Evolutionary conservation across 2,329 filamentous ascomycete genomes (phyloP).

Genomic region (Colletotrichum tabaci): DNA sequence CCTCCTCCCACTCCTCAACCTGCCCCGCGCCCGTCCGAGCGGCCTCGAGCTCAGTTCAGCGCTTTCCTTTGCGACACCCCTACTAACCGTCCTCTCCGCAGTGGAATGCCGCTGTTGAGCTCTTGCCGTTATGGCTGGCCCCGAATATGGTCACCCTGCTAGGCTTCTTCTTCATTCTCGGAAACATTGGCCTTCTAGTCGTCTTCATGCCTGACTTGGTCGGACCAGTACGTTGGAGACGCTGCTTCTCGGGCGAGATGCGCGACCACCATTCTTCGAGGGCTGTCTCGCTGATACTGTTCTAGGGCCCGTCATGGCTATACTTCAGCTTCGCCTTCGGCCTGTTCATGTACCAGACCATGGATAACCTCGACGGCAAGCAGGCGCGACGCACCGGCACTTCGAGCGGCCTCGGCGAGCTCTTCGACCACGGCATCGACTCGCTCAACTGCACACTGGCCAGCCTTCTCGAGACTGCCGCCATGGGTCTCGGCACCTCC

Average conservation of each 20-base stretch:
- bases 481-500: conserved; percentile 90
- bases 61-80: conserved; percentile 34
- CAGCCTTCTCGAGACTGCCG: conserved; percentile 90
- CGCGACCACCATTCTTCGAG: conserved; percentile 36
- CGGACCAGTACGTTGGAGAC: conserved; percentile 78
- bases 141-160: conserved; percentile 98
- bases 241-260: background rate
- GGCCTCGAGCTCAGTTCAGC: conserved; percentile 18
- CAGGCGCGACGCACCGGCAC: conserved; percentile 95
- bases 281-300: conserved; percentile 30
- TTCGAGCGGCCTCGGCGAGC: conserved; percentile 92
- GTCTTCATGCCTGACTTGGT: conserved; percentile 91
- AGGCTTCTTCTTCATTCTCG: conserved; percentile 94
- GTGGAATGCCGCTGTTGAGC: conserved; percentile 97
- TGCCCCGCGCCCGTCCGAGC: conserved; percentile 38
- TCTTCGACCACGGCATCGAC: conserved; percentile 99
- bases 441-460: conserved; percentile 97
- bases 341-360: conserved; percentile 98
- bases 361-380: conserved; percentile 99
- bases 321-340: conserved; percentile 97
- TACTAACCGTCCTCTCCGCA: conserved; percentile 57
- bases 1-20: conserved; percentile 17
- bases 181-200: conserved; percentile 81
- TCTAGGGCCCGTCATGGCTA: conserved; percentile 86
- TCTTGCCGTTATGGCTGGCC: conserved; percentile 95